A percentile compares a stretch with the other conserved stretches of the same genome.
phyloP scores from a whole-genome alignment of 1,284 basidiomycete species.

The Sporisorium graminicola region DNA sequence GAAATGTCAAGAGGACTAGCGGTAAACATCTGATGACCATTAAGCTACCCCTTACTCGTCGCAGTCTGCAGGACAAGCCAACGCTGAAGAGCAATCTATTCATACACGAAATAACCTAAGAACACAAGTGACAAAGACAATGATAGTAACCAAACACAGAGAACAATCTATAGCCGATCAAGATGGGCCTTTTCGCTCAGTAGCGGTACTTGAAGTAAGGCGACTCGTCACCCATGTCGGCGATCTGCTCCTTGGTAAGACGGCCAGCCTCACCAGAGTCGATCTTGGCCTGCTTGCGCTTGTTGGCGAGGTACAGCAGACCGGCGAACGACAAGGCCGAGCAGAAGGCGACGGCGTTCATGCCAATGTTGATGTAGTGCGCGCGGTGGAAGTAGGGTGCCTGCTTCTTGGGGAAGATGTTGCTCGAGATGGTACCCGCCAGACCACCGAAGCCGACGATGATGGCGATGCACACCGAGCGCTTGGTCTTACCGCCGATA shows the following conservation, averaged over 20 bases:
- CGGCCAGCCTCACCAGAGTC: slow-evolving; percentile 55
- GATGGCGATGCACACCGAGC: slow-evolving; percentile 55
- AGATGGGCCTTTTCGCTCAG: slow-evolving; percentile 29
- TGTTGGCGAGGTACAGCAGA: slow-evolving; percentile 46
- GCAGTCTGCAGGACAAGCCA: background rate
- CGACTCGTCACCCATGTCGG: slow-evolving; percentile 57
- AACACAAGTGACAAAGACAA: slow-evolving; percentile 4
- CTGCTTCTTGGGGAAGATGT: slow-evolving; percentile 57
- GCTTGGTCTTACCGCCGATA: slow-evolving; percentile 57
- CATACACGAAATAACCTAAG: slow-evolving; percentile 20
- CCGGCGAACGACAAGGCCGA: slow-evolving; percentile 49
- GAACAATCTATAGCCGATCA: background rate
- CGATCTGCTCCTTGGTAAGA: slow-evolving; percentile 40
- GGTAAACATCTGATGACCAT: slow-evolving; percentile 5
- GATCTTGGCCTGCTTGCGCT: slow-evolving; percentile 49
- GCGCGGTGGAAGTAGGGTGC: slow-evolving; percentile 54
- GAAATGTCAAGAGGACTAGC: too few species aligned
- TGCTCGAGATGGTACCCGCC: slow-evolving; percentile 54
- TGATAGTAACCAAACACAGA: too few species aligned
- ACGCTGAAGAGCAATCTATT: slow-evolving; percentile 21
- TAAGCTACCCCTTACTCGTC: slow-evolving; percentile 9
- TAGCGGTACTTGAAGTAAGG: slow-evolving; percentile 62
- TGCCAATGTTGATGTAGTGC: slow-evolving; percentile 56
- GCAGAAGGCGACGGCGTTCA: slow-evolving; percentile 45
- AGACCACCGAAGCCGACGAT: slow-evolving; percentile 59